phyloP scores from a whole-genome alignment of 1,284 basidiomycete genomes.

The Irpex sp. region DNA sequence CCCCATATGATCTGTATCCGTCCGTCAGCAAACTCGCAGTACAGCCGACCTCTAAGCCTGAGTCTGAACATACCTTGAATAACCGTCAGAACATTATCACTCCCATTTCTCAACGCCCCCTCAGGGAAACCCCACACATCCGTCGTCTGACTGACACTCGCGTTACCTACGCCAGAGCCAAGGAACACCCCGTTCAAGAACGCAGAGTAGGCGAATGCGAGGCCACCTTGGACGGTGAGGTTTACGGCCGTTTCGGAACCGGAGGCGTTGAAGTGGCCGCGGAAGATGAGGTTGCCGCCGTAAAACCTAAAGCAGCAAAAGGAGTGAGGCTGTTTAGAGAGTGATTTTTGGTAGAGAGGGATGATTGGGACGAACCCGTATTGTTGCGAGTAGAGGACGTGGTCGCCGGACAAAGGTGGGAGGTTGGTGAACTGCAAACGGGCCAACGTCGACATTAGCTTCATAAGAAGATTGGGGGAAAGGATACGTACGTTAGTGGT shows the following conservation, averaged over 20 bases:
- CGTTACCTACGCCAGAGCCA: slow-evolving; percentile 41
- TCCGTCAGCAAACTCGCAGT: neutral
- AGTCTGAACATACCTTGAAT: slow-evolving; percentile 45
- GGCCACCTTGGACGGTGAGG: slow-evolving; percentile 45
- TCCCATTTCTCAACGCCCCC: slow-evolving; percentile 29
- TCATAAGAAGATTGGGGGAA: neutral
- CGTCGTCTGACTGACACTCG: slow-evolving; percentile 38
- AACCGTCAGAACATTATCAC: slow-evolving; percentile 46
- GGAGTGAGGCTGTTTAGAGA: too few species aligned
- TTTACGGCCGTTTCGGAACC: slow-evolving; percentile 40
- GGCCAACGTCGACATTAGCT: too few species aligned
- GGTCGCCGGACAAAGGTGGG: slow-evolving; percentile 36
- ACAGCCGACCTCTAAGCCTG: too few species aligned
- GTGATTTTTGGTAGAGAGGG: too few species aligned
- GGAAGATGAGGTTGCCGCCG: slow-evolving; percentile 46
- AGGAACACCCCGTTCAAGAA: slow-evolving; percentile 51
- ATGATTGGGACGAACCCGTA: slow-evolving; percentile 34
- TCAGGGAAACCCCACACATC: slow-evolving; percentile 38
- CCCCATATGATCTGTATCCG: slow-evolving; percentile 43
- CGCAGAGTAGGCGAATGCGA: slow-evolving; percentile 45
- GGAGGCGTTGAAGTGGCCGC: slow-evolving; percentile 46
- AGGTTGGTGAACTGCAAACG: slow-evolving; percentile 41
- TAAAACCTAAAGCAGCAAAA: slow-evolving; percentile 30
- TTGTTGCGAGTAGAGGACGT: slow-evolving; percentile 47
- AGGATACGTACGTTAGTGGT: slow-evolving; percentile 35